phyloP scores from a whole-genome alignment of 1,139 yeast species.

The Dujonia santamariae region DNA sequence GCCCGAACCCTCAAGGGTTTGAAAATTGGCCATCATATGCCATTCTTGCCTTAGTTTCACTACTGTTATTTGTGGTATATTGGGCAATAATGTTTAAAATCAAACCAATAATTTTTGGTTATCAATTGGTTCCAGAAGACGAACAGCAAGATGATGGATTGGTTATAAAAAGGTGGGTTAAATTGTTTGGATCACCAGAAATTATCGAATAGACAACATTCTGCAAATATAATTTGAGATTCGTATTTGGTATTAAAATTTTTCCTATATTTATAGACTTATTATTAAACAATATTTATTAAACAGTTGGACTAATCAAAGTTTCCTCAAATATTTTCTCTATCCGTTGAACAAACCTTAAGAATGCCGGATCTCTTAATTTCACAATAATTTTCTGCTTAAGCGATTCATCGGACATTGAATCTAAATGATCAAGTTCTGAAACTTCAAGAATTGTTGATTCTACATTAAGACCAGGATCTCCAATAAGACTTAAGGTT shows the following conservation, averaged over 20 bases:
- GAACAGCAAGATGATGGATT: slow-evolving; percentile 52
- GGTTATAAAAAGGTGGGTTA: slow-evolving; percentile 51
- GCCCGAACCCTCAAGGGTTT: slow-evolving; percentile 41
- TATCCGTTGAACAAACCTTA: slow-evolving; percentile 12
- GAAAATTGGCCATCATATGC: slow-evolving; percentile 55
- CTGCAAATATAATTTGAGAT: too few species aligned
- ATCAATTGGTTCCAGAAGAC: slow-evolving; percentile 38
- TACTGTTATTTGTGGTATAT: slow-evolving; percentile 34
- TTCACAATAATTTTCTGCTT: slow-evolving; percentile 2
- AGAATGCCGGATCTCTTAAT: slow-evolving; percentile 11
- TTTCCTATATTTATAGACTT: too few species aligned
- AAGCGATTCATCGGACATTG: slow-evolving; percentile 7
- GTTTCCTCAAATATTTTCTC: slow-evolving; percentile 8
- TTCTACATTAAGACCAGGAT: too few species aligned
- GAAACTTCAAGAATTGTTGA: too few species aligned
- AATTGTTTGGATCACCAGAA: slow-evolving; percentile 14
- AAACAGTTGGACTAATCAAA: too few species aligned
- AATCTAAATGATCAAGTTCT: too few species aligned
- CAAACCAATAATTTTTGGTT: slow-evolving; percentile 42
- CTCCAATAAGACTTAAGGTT: too few species aligned
- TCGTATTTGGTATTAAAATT: too few species aligned
- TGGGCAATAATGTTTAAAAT: slow-evolving; percentile 50
- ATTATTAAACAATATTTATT: too few species aligned
- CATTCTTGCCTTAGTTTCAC: slow-evolving; percentile 31
- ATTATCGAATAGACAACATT: too few species aligned